phyloP scores from a whole-genome alignment of 768 basidiomycete genomes.

The Macrolepiota albuminosa region DNA sequence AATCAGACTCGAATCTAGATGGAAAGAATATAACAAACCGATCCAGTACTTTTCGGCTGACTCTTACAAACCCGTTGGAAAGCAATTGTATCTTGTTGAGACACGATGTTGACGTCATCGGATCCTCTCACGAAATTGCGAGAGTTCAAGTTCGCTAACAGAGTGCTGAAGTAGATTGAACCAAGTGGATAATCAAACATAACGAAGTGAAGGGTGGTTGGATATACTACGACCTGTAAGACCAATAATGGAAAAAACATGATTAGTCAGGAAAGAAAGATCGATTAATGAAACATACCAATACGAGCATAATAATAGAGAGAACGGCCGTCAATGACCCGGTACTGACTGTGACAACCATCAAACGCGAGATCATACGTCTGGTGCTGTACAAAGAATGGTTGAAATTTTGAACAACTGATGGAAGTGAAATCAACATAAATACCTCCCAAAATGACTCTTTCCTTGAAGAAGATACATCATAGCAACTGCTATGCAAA shows the following conservation, averaged over 20 bases:
- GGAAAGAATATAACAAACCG: neutral
- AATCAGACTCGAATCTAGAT: neutral
- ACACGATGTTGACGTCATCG: neutral
- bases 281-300: neutral
- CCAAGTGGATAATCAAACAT: neutral
- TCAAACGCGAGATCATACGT: neutral
- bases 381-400: neutral
- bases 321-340: neutral
- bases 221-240: neutral
- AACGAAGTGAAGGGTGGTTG: neutral
- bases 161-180: constrained; percentile 3
- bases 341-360: neutral
- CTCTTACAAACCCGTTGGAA: neutral
- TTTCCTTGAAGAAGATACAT: neutral
- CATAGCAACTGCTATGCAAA: neutral
- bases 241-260: neutral
- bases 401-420: no score
- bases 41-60: neutral
- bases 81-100: neutral
- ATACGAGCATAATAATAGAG: neutral
- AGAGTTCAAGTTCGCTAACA: constrained; percentile 2
- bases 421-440: no score
- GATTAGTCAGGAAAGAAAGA: neutral
- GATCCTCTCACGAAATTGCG: neutral
- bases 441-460: neutral